Evolutionary conservation across 2,329 filamentous ascomycete species (phyloP), one percentile per base, ranked within the genome.

Genomic region (Fusarium clavum): DNA sequence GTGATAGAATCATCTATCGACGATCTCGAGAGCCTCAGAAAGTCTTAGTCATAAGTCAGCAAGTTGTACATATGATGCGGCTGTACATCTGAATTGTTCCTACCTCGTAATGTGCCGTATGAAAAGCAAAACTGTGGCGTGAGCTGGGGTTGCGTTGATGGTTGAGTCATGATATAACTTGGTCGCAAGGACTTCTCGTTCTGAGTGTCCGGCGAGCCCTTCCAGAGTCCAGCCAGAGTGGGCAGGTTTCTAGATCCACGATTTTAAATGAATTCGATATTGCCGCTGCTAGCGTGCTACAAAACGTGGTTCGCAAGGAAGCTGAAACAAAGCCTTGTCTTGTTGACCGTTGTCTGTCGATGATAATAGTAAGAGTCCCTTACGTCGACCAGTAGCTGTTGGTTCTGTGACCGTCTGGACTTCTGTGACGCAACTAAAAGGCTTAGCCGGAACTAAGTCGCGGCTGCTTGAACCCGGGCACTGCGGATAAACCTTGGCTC

Each of bases 1-100:
- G 90, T 90, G 77, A 99, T 98, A 46, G 92, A 94, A 81, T 99
- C 96, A 81, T 99, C 96, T 76, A 98, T 91, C 49, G 92, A 89
- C 55, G 89, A 86, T 69, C 96, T 90, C 12, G 95, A 98, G 71
- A 96, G 81, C 41, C 94, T 92, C 24, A 99, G 87, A 79, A 99
- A 99, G 79, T 97, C 96, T 97, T 18, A 34, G 47, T n/a, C 27
- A 13, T 30, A 34, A 53, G 52, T 69, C 61, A 72, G 64, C 65
- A 24, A 61, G 54, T 38, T 10, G 25, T 41, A 12, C 11, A 47
- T 27, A 24, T 16, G 18, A 29, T 44, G n/a, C 41, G 25, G n/a
- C 12, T 13, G 16, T 20, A 45, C 24, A 58, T 18, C 20, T 22
- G 4, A 34, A 32, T 16, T 16, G 8, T 34, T 34, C 84, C 44